Evolutionary conservation across 352 stramenopile genomes (phyloP), one percentile per base, ranked within the genome.

Genomic region (Phytophthora macrochlamydospora): DNA sequence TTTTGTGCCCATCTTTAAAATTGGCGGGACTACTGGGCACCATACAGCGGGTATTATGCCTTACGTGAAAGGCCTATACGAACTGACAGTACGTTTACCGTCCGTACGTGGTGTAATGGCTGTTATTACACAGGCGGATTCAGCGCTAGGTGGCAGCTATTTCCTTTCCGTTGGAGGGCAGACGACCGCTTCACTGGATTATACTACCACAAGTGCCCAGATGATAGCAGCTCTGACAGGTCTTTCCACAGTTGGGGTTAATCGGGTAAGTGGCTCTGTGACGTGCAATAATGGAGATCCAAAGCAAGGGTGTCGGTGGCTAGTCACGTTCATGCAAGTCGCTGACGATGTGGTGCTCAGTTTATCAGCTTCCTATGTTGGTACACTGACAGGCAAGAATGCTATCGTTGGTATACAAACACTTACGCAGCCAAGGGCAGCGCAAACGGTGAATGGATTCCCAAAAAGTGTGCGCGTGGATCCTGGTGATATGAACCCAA

Each of bases 41-140:
- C 89, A 98, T 59, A 67, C 71, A 1, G 79, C 98, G 5, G 88
- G 81, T 31, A 97, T 98, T 75, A 91, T 92, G 24, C 93, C 94
- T 0, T 83, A 90, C 24, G 89, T 98, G 18, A 93, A 95, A 58
- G 96, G 96, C 4, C 75, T 72, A 31, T 99, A 99, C 71, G 56
- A 80, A 18, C 69, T 99, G 14, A 87, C 83, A 42, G 90, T 98
- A 2, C 79, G 76, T 42, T 60, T 96, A 3, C 89, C 91, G n/a
- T 69, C 71, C 0, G 67, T 97, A 5, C 44, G 80, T 44, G 89
- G 93, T 56, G 85, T 98, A 5, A 82, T 96, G 37, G 69, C 72
- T 28, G 73, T 98, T 29, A 80, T 64, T 4, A 89, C 80, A 2
- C 46, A 49, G 5, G 65, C 76, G 0, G 74, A 87, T 51, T 83